Base-by-base conservation (phyloP, 2,329 filamentous ascomycete genomes). In the Ustilaginoidea virens region DNA sequence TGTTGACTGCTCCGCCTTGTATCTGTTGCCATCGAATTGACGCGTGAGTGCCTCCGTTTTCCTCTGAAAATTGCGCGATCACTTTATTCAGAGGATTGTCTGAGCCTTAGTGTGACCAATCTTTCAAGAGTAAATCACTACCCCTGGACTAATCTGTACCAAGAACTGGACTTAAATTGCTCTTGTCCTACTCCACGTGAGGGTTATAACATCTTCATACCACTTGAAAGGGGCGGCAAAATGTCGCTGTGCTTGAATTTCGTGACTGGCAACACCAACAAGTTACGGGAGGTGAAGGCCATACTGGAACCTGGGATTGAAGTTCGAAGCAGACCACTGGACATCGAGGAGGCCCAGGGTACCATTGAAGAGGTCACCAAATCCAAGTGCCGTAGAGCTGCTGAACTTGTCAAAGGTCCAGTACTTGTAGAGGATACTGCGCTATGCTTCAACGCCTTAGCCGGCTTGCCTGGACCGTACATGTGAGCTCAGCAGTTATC, bases 361-460 rank as follows among this genome's bases (percentile, higher is more conserved):
- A 80, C 77, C 0, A 74, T 94, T 23, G 85, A 96, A 47, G 85
- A 94, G 45, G 83, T 98, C 32, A 90, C 86, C 1, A 63, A 60
- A 28, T 86, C 87, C 47, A 98, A 98, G 59, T 87, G 80, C 53
- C 72, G 69, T 35, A 67, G 75, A 43, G 90, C 90, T 31, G 86
- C 85, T 23, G 75, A 81, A 32, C 59, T 66, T 41, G 81, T 90
- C 27, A 63, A 78, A 44, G 85, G 85, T 1, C 86, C 92, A 4
- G 90, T 94, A 7, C 64, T 98, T 22, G 87, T 93, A 8, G 90
- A 98, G 56, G 90, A 98, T 54, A 98, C 90, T 11, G 85, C 85
- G 41, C 65, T 98, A 27, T 92, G 85, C 60, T 98, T 94, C 51
- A 77, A 80, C 47, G 86, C 87, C 13, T 68, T 94, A 36, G 74